Percentiles rank a stretch among this genome's conserved stretches.
Conservation (phyloP, 2,329 filamentous ascomycete species). For the Colletotrichum sp. region DNA sequence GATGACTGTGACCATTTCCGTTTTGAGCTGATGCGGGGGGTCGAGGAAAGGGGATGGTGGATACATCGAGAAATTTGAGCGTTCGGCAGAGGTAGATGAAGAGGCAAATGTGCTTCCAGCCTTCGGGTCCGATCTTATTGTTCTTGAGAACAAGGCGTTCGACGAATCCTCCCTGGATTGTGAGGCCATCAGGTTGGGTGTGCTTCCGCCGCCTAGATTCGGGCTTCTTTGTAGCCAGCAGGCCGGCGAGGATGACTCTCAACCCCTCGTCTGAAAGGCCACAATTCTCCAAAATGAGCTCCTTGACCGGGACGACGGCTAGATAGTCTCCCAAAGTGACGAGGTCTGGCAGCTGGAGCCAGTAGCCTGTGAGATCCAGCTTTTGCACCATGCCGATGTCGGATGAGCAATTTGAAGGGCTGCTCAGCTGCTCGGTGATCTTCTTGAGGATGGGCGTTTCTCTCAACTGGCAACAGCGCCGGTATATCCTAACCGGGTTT, state of each 20-base stretch:
- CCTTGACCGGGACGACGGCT: conserved; percentile 88
- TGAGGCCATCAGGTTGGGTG: conserved; percentile 39
- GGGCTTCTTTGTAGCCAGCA: conserved; percentile 79
- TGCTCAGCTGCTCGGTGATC: conserved; percentile 85
- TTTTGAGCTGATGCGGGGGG: conserved; percentile 22
- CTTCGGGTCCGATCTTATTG: conserved; percentile 86
- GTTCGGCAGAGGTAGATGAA: conserved; percentile 92
- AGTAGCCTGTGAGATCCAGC: conserved; percentile 84
- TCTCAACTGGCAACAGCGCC: conserved; percentile 90
- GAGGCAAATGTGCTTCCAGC: conserved; percentile 89
- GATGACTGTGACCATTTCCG: conserved; percentile 25
- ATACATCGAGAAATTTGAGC: conserved; percentile 85
- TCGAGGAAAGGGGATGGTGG: conserved; percentile 78
- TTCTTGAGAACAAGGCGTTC: conserved; percentile 90
- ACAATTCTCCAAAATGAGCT: conserved; percentile 86
- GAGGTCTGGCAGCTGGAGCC: conserved; percentile 82
- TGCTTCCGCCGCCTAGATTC: conserved; percentile 58
- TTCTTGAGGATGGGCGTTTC: conserved; percentile 93
- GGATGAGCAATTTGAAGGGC: conserved; percentile 68
- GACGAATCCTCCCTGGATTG: conserved; percentile 72
- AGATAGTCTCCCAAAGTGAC: conserved; percentile 92
- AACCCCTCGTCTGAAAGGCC: conserved; percentile 87
- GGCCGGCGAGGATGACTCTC: conserved; percentile 82
- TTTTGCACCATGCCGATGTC: conserved; percentile 80
- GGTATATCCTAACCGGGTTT: conserved; percentile 90